phyloP scores from a whole-genome alignment of 352 stramenopile genomes.

The Phytophthora megakarya region DNA sequence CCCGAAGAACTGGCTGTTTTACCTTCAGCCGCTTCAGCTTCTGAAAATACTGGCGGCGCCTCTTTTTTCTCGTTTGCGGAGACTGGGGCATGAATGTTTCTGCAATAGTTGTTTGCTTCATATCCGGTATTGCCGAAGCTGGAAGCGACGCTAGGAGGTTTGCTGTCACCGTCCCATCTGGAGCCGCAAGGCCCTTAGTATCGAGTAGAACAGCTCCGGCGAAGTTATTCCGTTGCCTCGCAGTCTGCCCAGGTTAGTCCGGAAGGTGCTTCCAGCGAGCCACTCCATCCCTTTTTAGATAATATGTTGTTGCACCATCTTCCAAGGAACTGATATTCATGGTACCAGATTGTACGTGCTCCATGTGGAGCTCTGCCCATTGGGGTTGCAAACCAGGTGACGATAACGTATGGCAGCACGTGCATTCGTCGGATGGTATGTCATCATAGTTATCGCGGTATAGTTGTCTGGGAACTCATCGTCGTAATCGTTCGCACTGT shows the following conservation, averaged over 20 bases:
- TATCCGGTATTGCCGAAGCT: not conserved
- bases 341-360: not conserved
- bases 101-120: not conserved
- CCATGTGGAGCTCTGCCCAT: not conserved
- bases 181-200: not conserved
- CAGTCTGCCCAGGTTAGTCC: not conserved
- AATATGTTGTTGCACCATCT: not conserved
- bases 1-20: too few relatives aligned
- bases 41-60: too few relatives aligned
- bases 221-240: not conserved
- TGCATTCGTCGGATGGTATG: not conserved
- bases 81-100: too few relatives aligned
- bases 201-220: not conserved
- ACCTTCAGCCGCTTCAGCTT: too few relatives aligned
- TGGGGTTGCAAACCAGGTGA: not conserved
- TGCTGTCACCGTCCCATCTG: too few relatives aligned
- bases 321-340: not conserved
- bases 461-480: not conserved
- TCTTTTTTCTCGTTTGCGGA: too few relatives aligned
- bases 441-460: not conserved
- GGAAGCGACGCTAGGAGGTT: not conserved
- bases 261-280: not conserved
- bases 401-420: not conserved
- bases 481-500: not conserved
- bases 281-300: not conserved